These are phyloP conservation scores for Globisporangium paddicum DNA, from an alignment of 352 stramenopile genomes.

Conservation along the genomic window DNA sequence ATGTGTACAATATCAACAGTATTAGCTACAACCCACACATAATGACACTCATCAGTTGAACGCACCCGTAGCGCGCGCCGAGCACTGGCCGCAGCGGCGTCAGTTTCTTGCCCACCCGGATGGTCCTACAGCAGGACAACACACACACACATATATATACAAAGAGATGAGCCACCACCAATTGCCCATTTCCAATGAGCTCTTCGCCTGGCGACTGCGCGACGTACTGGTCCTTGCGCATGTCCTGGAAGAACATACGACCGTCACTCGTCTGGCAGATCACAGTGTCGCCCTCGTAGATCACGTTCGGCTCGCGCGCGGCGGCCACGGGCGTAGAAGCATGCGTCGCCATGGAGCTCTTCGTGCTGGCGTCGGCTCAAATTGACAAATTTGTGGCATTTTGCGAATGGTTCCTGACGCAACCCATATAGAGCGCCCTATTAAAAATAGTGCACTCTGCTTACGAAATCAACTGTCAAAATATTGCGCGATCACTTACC, in stretches of 20 bases:
- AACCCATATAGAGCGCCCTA: neutral
- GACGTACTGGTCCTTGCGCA: slow-evolving; percentile 64
- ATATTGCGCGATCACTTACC: too few species aligned
- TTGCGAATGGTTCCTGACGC: neutral
- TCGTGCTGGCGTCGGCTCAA: neutral
- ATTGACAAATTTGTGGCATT: neutral
- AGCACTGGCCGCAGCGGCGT: slow-evolving; percentile 63
- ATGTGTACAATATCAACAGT: neutral
- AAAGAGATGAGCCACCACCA: neutral
- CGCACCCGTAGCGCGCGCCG: slow-evolving; percentile 65
- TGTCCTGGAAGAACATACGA: slow-evolving; percentile 80
- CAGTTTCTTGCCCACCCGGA: slow-evolving; percentile 82
- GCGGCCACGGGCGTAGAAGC: neutral
- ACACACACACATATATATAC: too few species aligned
- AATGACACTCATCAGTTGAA: neutral
- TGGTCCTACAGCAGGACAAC: slow-evolving; percentile 27
- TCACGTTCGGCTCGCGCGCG: slow-evolving; percentile 55
- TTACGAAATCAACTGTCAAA: too few species aligned
- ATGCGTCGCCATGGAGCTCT: slow-evolving; percentile 5
- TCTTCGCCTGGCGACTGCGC: neutral
- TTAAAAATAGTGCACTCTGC: too few species aligned
- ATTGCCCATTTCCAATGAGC: too few species aligned
- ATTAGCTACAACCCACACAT: neutral
- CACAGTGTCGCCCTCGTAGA: slow-evolving; percentile 83
- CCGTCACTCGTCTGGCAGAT: slow-evolving; percentile 85